Evolutionary conservation across 2,329 filamentous ascomycete genomes (phyloP).

Genomic region (Fusarium sp.): DNA sequence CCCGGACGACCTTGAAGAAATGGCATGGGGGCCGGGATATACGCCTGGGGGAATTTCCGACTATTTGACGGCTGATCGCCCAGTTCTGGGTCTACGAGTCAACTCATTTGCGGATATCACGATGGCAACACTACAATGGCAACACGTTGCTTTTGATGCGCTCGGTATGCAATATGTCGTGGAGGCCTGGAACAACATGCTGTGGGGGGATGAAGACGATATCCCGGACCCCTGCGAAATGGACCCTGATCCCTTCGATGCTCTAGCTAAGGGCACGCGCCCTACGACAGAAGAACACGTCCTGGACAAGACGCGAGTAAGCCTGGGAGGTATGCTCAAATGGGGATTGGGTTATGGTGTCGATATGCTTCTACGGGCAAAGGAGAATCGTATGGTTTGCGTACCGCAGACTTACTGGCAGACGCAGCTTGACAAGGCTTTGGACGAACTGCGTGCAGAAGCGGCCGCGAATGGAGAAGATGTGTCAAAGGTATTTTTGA

Average conservation of each 20-base stretch:
- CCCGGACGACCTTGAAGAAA: conserved; percentile 15
- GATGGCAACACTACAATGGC: conserved; percentile 6
- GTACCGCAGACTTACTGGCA: conserved; percentile 16
- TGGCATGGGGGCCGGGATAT: conserved; percentile 16
- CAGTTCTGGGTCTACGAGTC: conserved; percentile 8
- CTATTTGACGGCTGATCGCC: conserved; percentile 12
- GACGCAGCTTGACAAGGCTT: conserved; percentile 1
- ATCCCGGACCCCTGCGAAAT: conserved; percentile 4
- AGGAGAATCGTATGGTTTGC: conserved; percentile 22
- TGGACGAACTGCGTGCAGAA: neutral
- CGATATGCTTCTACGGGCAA: neutral
- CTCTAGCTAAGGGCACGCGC: conserved; percentile 7
- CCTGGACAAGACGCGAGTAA: neutral
- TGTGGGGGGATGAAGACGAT: conserved; percentile 7
- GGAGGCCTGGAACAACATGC: conserved; percentile 9
- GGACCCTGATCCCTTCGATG: conserved; percentile 13
- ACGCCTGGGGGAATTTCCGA: conserved; percentile 10
- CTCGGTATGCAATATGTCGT: conserved; percentile 3
- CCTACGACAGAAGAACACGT: conserved; percentile 9
- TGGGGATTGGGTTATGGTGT: conserved; percentile 18
- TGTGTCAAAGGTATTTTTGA: conserved; percentile 7
- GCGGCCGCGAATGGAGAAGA: neutral
- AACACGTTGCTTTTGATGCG: conserved; percentile 13
- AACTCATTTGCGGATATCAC: conserved; percentile 23
- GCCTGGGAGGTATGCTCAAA: neutral